Evolutionary conservation across 345 rosid genomes (phyloP), one percentile per base, ranked within the genome.

Genomic region (Excoecaria cochinchinensis): DNA sequence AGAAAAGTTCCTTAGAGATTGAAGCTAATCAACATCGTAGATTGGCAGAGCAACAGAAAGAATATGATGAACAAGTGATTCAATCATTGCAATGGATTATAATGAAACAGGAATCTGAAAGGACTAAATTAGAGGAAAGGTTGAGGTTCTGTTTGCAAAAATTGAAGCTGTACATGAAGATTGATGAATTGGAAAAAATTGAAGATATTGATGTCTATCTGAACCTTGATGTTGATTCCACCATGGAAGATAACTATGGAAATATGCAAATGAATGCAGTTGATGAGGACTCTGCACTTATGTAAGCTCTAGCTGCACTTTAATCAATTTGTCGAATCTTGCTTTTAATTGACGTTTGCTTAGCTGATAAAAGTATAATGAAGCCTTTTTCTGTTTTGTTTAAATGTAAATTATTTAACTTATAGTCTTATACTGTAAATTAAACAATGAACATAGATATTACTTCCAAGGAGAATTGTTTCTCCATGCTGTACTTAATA

Each of bases 1-100:
- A 90, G 86, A 92, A 90, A 72, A 88, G 90, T 74, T 74, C 72
- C 4, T 52, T 80, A 55, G 91, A 89, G 82, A 86, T 92, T 39
- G 89, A 83, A 22, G 89, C 94, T 50, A 92, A 74, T 52, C 97
- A 85, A 31, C 86, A 74, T 76, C 85, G 83, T 46, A 82, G 90
- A 67, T 48, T 87, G 46, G 87, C 92, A 1, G 89, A 86, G 79
- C 88, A 92, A 80, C 87, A 84, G 76, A 86, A 83, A 67, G 80
- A 80, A 6, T 83, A 82, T 58, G 90, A 90, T 61, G 78, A 81
- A 71, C 75, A 88, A 83, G 82, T 91, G 72, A 92, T 95, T 67
- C 88, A 86, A 47, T 86, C 89, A 8, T 72, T 90, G 79, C 84
- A 92, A 74, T 90, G 88, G 86, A 79, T 82, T 74, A 72, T 84